Conservation (phyloP, 1,284 basidiomycete species). For the Apiotrichum mycotoxinovorans region DNA sequence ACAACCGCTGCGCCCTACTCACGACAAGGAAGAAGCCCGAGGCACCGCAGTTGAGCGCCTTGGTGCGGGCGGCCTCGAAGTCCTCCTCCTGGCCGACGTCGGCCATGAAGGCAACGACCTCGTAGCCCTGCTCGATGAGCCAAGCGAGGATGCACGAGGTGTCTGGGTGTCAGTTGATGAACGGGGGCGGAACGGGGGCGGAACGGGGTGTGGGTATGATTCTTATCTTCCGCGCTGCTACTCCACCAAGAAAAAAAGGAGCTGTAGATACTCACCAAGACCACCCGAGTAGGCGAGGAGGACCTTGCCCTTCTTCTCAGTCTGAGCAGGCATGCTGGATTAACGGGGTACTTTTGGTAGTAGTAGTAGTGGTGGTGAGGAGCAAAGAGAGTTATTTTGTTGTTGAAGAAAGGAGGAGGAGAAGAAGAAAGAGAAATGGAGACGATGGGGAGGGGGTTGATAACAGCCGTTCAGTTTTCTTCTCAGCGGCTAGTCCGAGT, state of each 20-base stretch:
- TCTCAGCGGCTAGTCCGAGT: background rate
- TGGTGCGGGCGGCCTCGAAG: conserved; percentile 86
- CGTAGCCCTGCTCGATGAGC: conserved; percentile 96
- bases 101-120: conserved; percentile 97
- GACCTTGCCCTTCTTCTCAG: conserved; percentile 50
- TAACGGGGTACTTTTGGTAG: conserved; percentile 1
- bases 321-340: conserved; percentile 23
- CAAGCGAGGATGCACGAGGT: conserved; percentile 95
- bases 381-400: background rate
- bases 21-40: conserved; percentile 92
- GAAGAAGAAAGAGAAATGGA: background rate
- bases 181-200: no score
- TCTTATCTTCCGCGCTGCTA: background rate
- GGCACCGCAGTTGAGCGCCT: conserved; percentile 89
- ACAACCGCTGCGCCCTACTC: conserved; percentile 11
- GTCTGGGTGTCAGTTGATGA: conserved; percentile 63
- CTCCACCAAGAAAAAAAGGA: background rate
- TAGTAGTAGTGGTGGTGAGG: background rate
- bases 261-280: conserved; percentile 72
- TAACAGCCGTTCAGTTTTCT: background rate
- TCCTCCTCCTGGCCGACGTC: conserved; percentile 99
- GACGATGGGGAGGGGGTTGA: background rate
- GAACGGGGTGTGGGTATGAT: background rate
- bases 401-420: background rate
- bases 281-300: conserved; percentile 89